A percentile compares a stretch with the other conserved stretches of the same genome.
Evolutionary conservation across 371 early-diverging fungal genomes (phyloP).

Genomic region (Gilbertella persicaria): DNA sequence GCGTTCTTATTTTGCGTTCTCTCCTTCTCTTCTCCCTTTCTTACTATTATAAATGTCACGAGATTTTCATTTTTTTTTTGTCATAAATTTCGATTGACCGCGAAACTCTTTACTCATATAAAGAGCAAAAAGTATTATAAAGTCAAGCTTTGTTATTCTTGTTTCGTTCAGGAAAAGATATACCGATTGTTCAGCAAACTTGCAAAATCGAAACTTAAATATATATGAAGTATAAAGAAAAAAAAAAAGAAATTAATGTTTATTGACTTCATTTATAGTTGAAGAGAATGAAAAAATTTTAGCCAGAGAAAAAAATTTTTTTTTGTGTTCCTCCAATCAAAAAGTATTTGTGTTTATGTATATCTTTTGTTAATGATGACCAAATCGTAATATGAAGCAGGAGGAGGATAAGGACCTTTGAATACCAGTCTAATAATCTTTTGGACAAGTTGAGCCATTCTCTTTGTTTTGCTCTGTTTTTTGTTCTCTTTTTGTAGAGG

Average conservation of each 20-base stretch:
- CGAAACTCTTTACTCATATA: constrained; percentile 20
- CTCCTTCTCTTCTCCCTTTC: not conserved
- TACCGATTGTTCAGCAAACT: constrained; percentile 32
- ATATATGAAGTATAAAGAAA: constrained; percentile 17
- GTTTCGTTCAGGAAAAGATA: constrained; percentile 36
- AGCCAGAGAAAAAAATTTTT: not conserved
- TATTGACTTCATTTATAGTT: constrained; percentile 1
- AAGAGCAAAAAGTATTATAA: constrained; percentile 19
- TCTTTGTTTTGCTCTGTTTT: not conserved
- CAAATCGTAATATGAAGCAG: constrained; percentile 13
- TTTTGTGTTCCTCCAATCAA: not conserved
- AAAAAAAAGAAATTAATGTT: not conserved
- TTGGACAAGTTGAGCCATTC: constrained; percentile 3
- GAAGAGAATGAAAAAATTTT: constrained; percentile 1
- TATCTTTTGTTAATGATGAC: constrained; percentile 2
- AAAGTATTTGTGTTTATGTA: constrained; percentile 4
- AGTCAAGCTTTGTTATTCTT: constrained; percentile 19
- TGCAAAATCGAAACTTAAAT: constrained; percentile 29
- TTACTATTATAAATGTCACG: not conserved
- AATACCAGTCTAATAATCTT: constrained; percentile 19
- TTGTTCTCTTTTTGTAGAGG: not conserved
- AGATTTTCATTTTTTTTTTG: constrained; percentile 6
- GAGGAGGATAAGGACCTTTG: constrained; percentile 44
- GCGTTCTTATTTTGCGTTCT: not conserved
- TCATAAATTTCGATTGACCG: constrained; percentile 25